A percentile compares a stretch with the other conserved stretches of the same genome.
phyloP scores from a whole-genome alignment of 176 grass and related monocot genomes.

The Aegilops sharonensis region DNA sequence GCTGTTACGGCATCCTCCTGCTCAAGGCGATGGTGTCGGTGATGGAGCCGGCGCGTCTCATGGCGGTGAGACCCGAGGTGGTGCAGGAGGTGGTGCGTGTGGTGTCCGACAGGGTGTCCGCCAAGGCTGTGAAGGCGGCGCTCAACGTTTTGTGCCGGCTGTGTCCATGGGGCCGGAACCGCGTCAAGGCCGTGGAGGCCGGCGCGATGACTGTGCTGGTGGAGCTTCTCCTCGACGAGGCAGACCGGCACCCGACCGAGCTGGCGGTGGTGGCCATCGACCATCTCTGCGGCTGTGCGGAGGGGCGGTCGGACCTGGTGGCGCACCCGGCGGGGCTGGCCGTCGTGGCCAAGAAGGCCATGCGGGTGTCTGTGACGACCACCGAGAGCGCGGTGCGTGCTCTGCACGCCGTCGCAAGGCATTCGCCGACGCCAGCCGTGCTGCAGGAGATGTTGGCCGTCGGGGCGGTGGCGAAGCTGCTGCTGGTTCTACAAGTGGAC shows the following conservation, averaged over 20 bases:
- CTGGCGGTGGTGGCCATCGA: slow-evolving; percentile 58
- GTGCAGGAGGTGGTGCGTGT: slow-evolving; percentile 52
- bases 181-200: slow-evolving; percentile 59
- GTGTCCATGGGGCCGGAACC: slow-evolving; percentile 50
- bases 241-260: slow-evolving; percentile 35
- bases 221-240: slow-evolving; percentile 58
- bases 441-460: slow-evolving; percentile 75
- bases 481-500: slow-evolving; percentile 56
- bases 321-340: slow-evolving; percentile 65
- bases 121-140: slow-evolving; percentile 61
- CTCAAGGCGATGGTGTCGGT: slow-evolving; percentile 40
- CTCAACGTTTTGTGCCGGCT: slow-evolving; percentile 54
- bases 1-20: slow-evolving; percentile 40
- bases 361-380: slow-evolving; percentile 47
- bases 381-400: slow-evolving; percentile 60
- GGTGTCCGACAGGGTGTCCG: slow-evolving; percentile 41
- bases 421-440: slow-evolving; percentile 46
- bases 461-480: slow-evolving; percentile 68
- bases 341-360: slow-evolving; percentile 63
- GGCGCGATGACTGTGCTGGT: slow-evolving; percentile 49
- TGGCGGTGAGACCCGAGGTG: slow-evolving; percentile 17
- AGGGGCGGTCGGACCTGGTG: slow-evolving; percentile 67
- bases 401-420: slow-evolving; percentile 50
- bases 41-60: slow-evolving; percentile 30
- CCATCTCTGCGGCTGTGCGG: slow-evolving; percentile 70